These are phyloP conservation scores for Suzukiozyma palmioleophila DNA, from an alignment of 1,139 yeast genomes.

Conservation along the genomic window DNA sequence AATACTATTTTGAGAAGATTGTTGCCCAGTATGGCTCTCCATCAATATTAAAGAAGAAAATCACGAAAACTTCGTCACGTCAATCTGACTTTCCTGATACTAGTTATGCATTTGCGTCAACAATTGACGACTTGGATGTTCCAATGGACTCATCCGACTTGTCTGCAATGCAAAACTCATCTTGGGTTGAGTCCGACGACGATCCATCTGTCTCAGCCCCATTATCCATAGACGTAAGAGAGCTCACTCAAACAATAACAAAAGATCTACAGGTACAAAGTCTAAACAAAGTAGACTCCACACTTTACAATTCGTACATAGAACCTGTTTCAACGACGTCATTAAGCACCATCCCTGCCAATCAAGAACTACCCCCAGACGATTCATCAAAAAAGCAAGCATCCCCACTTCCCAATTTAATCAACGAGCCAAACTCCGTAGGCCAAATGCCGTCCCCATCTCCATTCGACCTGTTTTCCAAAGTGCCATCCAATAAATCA, in stretches of 20 bases:
- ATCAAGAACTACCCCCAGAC: background rate
- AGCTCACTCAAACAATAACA: background rate
- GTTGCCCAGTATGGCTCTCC: background rate
- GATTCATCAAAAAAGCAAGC: background rate
- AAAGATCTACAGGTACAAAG: background rate
- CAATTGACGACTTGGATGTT: slow-evolving; percentile 29
- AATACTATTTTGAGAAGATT: slow-evolving; percentile 23
- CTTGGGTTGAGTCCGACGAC: background rate
- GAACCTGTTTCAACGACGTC: background rate
- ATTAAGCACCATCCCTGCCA: background rate
- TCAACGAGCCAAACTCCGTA: too few relatives aligned
- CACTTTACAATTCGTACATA: background rate
- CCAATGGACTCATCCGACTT: slow-evolving; percentile 4
- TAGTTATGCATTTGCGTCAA: slow-evolving; percentile 24
- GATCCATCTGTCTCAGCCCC: background rate
- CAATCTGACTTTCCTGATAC: slow-evolving; percentile 21
- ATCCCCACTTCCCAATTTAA: too few relatives aligned
- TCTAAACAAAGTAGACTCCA: background rate
- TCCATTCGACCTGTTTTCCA: too few relatives aligned
- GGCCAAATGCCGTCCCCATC: too few relatives aligned
- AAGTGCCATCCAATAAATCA: too few relatives aligned
- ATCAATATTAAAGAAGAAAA: background rate
- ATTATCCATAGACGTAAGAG: background rate
- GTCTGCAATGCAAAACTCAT: background rate
- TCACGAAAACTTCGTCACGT: slow-evolving; percentile 3